Evolutionary conservation across 2,329 filamentous ascomycete species (phyloP), one percentile per base, ranked within the genome.

Genomic region (Trichoderma atrobrunneum): DNA sequence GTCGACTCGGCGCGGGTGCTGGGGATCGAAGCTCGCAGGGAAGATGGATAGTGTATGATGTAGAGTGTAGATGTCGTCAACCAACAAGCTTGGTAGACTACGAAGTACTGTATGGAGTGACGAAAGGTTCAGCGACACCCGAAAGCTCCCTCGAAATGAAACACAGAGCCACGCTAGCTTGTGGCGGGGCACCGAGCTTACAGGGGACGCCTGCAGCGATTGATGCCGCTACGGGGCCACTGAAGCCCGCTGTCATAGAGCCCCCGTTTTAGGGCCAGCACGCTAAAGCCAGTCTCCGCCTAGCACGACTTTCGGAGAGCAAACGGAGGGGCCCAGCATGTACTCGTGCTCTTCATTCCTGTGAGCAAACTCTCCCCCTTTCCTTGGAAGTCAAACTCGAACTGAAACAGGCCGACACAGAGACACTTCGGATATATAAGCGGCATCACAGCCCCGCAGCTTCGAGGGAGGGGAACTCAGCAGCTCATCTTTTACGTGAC

Each of bases 151-250:
- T 34, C 18, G 30, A 62, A 43, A 26, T 63, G 60, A 43, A 63
- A 63, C 39, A 32, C 26, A 14, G 36, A 18, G 24, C 34, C 6
- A 54, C 64, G 26, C 21, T 67, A 48, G 36, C 56, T 57, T 26
- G 39, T 16, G 51, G 56, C 28, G 26, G 30, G 36, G 62, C 54
- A 26, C 3, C 24, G 28, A 57, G 16, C 43, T 60, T 63, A 43
- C 48, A 59, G 59, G 57, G 59, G 67, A 18, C 61, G 21, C 26
- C 66, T 60, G 36, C 65, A 69, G 56, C 34, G 56, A 57, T n/a
- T 65, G 43, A 43, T 56, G 60, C 39, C 59, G 68, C 68, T 71
- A 56, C 34, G 36, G 59, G 48, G 34, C 61, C 48, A 36, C 68
- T 71, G 60, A 28, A 65, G 56, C 60, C 54, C 39, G 36, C 65